These are phyloP conservation scores for Rubia tinctorum DNA, from an alignment of 305 asterid species.

Conservation along the genomic window DNA sequence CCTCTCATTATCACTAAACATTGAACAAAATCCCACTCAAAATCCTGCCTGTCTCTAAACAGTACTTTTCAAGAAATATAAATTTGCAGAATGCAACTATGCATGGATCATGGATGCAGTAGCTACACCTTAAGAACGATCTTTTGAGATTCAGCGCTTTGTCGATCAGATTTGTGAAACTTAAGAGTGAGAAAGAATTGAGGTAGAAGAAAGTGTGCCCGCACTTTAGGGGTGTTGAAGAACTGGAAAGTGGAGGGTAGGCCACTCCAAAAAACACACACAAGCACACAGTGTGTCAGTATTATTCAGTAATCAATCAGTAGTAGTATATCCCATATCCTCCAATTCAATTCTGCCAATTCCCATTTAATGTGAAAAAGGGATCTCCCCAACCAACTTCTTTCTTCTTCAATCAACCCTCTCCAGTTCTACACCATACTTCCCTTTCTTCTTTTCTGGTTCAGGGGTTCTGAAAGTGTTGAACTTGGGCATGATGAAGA, in stretches of 20 bases:
- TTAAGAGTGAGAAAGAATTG: neutral
- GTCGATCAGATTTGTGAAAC: too few relatives aligned
- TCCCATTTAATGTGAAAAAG: slow-evolving; percentile 5
- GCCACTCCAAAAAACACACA: slow-evolving; percentile 8
- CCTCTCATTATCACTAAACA: neutral
- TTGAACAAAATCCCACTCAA: neutral
- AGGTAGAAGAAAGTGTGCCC: slow-evolving; percentile 16
- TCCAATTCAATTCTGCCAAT: slow-evolving; percentile 9
- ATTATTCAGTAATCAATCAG: neutral
- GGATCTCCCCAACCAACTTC: slow-evolving; percentile 13
- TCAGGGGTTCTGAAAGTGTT: slow-evolving; percentile 9
- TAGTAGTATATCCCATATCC: slow-evolving; percentile 4
- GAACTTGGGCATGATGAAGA: slow-evolving; percentile 19
- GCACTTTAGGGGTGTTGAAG: slow-evolving; percentile 29
- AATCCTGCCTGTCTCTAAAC: slow-evolving; percentile 7
- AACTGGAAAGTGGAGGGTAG: slow-evolving; percentile 5
- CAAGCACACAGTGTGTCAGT: neutral
- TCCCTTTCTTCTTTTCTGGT: neutral
- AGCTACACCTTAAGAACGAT: too few relatives aligned
- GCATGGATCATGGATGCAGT: neutral
- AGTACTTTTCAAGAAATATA: neutral
- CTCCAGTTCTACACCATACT: slow-evolving; percentile 2
- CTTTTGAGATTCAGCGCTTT: too few relatives aligned
- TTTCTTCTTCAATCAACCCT: slow-evolving; percentile 13
- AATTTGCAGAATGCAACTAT: neutral